A percentile compares a stretch with the other conserved stretches of the same genome.
phyloP scores from a whole-genome alignment of 805 yeast species.

The Candida taoyuanica region DNA sequence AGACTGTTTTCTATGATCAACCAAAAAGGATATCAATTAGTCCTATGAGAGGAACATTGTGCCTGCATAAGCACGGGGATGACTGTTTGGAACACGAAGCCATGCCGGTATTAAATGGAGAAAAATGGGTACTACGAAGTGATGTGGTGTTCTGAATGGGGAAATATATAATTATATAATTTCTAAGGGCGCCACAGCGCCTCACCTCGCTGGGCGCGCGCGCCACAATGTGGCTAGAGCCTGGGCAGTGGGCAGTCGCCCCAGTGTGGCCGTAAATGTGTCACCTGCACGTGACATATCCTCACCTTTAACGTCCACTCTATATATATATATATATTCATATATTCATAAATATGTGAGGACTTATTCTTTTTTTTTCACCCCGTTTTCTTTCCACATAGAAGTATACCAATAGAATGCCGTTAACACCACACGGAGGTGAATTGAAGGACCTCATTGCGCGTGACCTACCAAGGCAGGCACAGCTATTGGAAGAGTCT shows the following conservation, averaged over 20 bases:
- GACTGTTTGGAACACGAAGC: conserved; percentile 61
- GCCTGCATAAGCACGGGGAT: conserved; percentile 62
- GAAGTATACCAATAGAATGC: conserved; percentile 36
- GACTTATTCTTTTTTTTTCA: background rate
- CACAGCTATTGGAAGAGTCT: conserved; percentile 55
- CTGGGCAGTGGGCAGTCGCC: no score
- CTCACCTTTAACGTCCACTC: background rate
- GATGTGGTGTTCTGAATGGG: conserved; percentile 39
- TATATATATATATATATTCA: no score
- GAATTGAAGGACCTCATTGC: conserved; percentile 75
- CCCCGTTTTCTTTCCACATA: background rate
- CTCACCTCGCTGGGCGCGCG: no score
- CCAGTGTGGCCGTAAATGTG: background rate
- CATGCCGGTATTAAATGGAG: conserved; percentile 44
- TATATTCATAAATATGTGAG: no score
- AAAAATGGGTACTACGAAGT: conserved; percentile 59
- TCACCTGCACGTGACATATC: background rate
- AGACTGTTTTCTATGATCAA: conserved; percentile 46
- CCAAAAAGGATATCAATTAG: conserved; percentile 24
- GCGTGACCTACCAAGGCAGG: conserved; percentile 66
- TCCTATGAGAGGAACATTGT: conserved; percentile 51
- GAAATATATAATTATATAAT: no score
- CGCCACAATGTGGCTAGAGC: no score
- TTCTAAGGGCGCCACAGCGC: no score
- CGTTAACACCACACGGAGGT: conserved; percentile 86